Base-by-base conservation (phyloP, 2,329 filamentous ascomycete species). In the Coniochaeta sp. region DNA sequence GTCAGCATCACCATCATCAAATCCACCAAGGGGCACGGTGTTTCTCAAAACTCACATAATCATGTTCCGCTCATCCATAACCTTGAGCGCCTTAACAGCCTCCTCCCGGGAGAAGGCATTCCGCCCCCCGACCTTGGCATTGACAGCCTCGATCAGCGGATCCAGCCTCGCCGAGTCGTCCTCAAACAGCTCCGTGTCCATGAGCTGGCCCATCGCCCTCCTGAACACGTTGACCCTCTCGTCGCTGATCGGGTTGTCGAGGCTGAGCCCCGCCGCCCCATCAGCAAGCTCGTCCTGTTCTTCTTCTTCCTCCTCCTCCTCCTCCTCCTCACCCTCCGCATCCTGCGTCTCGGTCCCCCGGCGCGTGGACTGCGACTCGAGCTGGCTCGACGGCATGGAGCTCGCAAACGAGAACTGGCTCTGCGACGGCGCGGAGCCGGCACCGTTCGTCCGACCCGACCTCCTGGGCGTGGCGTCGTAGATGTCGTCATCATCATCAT, bases 31-130 rank as follows among this genome's bases (percentile, higher is more conserved):
- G 24, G 57, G 57, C 19, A 19, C 16, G 43, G 11, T 26, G 24
- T n/a, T n/a, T n/a, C n/a, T n/a, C n/a, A n/a, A 57, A 60, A 86
- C 90, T 84, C 79, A 93, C 93, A 99, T 99, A 70, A 99, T 87
- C 78, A 93, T 88, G 73, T 97, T 97, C 67, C 82, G 80, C 65
- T 90, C 87, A 68, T 91, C 88, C 85, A 99, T 87, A 71, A 83
- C 86, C 73, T 85, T 85, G 60, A 99, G 77, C 52, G 91, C 93
- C 72, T 88, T 84, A 61, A 89, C 77, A 0, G 89, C 91, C 74
- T 99, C 95, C 0, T 78, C 79, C 40, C 81, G 81, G 28, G 79
- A 81, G 75, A 96, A 99, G 40, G 80, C 74, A 8, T 83, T 82
- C 5, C 81, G 81, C 28, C 76, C 71, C 2, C 74, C 80, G 55